These are phyloP conservation scores for Lentinula lateritia DNA, from an alignment of 768 basidiomycete genomes.

Conservation along the genomic window DNA sequence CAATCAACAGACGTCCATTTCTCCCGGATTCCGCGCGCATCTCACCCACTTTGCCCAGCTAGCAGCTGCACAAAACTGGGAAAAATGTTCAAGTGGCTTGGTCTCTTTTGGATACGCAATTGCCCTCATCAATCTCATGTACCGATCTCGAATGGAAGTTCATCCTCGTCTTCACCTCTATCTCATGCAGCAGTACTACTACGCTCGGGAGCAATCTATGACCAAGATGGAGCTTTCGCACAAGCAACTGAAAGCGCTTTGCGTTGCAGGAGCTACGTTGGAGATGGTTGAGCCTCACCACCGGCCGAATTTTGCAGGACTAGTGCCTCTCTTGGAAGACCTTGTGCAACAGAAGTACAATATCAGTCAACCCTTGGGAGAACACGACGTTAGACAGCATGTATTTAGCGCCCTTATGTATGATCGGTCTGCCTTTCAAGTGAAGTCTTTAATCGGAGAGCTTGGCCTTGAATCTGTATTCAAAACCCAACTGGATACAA, in stretches of 20 bases:
- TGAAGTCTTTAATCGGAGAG: slow-evolving; percentile 1
- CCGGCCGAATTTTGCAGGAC: slow-evolving; percentile 15
- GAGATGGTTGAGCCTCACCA: background rate
- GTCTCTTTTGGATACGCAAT: background rate
- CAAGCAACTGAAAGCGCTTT: background rate
- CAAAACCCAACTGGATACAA: background rate
- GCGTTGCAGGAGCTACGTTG: background rate
- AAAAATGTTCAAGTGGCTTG: background rate
- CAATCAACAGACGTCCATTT: background rate
- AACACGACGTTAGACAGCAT: background rate
- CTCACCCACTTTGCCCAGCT: background rate
- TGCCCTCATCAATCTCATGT: background rate
- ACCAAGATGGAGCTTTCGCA: background rate
- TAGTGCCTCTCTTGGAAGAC: slow-evolving; percentile 38
- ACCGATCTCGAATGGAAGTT: background rate
- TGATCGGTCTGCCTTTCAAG: background rate
- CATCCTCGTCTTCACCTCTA: background rate
- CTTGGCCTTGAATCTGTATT: background rate
- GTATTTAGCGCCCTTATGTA: background rate
- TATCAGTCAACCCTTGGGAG: background rate
- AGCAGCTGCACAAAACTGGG: background rate
- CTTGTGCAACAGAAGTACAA: slow-evolving; percentile 22
- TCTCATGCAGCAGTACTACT: background rate
- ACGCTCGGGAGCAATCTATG: background rate
- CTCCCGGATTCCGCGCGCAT: background rate